phyloP scores from a whole-genome alignment of 768 basidiomycete species.

The Macrolepiota dolichaula region DNA sequence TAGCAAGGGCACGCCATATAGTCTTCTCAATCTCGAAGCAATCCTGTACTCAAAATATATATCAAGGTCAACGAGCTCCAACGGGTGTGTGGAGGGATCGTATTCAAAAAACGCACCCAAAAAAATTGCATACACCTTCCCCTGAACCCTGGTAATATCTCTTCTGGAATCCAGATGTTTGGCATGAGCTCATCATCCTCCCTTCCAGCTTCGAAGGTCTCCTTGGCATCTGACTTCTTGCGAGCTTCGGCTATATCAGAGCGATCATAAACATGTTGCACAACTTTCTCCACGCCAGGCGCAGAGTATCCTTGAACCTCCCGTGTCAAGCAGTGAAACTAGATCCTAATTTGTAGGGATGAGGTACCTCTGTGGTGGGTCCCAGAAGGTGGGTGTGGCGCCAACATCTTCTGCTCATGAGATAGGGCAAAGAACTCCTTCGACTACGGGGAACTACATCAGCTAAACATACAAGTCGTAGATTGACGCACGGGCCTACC shows the following conservation, averaged over 20 bases:
- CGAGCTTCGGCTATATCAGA: conserved; percentile 25
- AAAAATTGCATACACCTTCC: conserved; percentile 51
- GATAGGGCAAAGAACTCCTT: conserved; percentile 36
- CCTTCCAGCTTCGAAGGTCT: conserved; percentile 53
- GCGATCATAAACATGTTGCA: conserved; percentile 31
- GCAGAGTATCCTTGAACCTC: conserved; percentile 31
- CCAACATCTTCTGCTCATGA: conserved; percentile 35
- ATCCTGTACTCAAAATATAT: conserved; percentile 23
- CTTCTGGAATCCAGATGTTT: conserved; percentile 58
- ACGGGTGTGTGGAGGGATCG: not conserved
- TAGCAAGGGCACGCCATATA: conserved; percentile 45
- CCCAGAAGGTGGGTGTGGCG: conserved; percentile 43
- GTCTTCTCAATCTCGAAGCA: conserved; percentile 39
- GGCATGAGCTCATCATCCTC: conserved; percentile 44
- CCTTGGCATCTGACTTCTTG: conserved; percentile 39
- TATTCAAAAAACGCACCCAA: conserved; percentile 30
- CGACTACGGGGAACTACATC: conserved; percentile 23
- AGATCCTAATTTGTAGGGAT: conserved; percentile 18
- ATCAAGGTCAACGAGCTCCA: conserved; percentile 3
- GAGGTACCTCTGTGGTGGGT: conserved; percentile 39
- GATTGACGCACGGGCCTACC: conserved; percentile 23
- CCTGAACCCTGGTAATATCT: conserved; percentile 48
- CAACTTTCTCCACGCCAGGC: conserved; percentile 37
- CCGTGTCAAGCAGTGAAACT: conserved; percentile 13
- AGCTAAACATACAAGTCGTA: not conserved